Percentiles rank a stretch among this genome's conserved stretches.
phyloP scores from a whole-genome alignment of 768 basidiomycete species.

The Trametes villosa region DNA sequence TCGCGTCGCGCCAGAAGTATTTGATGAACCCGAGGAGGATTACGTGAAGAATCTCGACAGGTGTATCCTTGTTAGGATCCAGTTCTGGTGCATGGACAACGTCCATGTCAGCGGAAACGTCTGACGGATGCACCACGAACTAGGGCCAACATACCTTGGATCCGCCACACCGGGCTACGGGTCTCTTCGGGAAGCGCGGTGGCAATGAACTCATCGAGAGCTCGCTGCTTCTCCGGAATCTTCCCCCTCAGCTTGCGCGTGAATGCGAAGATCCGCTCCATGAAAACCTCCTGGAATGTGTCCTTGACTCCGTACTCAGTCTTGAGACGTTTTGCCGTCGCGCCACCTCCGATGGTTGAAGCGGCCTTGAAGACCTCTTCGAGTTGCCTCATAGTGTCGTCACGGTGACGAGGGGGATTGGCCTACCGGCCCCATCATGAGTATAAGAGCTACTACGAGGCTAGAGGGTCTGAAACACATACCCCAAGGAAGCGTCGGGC shows the following conservation, averaged over 20 bases:
- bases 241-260: background rate
- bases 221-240: conserved; percentile 20
- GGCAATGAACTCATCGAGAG: conserved; percentile 11
- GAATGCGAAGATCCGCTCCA: conserved; percentile 23
- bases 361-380: background rate
- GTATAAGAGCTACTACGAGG: background rate
- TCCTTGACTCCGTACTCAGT: conserved; percentile 42
- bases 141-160: conserved; percentile 21
- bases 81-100: no score
- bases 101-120: no score
- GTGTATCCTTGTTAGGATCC: no score
- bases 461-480: background rate
- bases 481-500: conserved; percentile 1
- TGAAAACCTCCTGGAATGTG: conserved; percentile 34
- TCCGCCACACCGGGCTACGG: conserved; percentile 41
- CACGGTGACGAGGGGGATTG: background rate
- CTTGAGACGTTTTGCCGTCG: conserved; percentile 20
- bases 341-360: conserved; percentile 1
- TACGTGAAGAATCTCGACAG: no score
- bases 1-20: no score
- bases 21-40: no score
- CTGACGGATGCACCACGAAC: no score
- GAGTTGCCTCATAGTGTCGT: background rate
- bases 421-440: background rate
- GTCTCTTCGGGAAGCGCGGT: conserved; percentile 27